These are phyloP conservation scores for Rheum nobile DNA, from an alignment of 148 eudicot species.

Conservation along the genomic window DNA sequence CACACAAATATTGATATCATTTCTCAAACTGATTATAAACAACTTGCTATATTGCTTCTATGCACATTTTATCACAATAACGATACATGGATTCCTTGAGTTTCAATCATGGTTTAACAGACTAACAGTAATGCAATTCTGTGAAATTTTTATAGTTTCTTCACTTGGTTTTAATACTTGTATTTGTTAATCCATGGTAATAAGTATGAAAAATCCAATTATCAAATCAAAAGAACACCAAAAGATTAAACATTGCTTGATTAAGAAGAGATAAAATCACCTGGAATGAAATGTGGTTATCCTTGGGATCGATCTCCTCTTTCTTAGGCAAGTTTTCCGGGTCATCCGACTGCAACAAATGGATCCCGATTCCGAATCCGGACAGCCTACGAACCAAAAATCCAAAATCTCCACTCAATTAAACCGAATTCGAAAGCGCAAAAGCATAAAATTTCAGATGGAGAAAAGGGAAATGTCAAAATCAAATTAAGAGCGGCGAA, in stretches of 20 bases:
- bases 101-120: too few relatives aligned
- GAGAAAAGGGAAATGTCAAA: too few relatives aligned
- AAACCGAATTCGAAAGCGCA: background rate
- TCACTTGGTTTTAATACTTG: too few relatives aligned
- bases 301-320: constrained; percentile 66
- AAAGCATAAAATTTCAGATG: too few relatives aligned
- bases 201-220: background rate
- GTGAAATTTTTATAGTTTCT: too few relatives aligned
- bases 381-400: constrained; percentile 37
- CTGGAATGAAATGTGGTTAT: constrained; percentile 91
- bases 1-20: background rate
- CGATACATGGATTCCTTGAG: background rate
- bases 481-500: background rate
- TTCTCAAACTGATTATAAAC: background rate
- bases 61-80: background rate
- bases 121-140: too few relatives aligned
- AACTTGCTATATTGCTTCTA: background rate
- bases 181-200: background rate
- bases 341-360: constrained; percentile 58
- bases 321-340: constrained; percentile 54
- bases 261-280: constrained; percentile 16
- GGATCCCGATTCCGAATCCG: constrained; percentile 74
- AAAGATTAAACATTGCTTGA: background rate
- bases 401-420: background rate
- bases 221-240: background rate